Base-by-base conservation (phyloP, 2,329 filamentous ascomycete species). In the Sclerotinia minor region DNA sequence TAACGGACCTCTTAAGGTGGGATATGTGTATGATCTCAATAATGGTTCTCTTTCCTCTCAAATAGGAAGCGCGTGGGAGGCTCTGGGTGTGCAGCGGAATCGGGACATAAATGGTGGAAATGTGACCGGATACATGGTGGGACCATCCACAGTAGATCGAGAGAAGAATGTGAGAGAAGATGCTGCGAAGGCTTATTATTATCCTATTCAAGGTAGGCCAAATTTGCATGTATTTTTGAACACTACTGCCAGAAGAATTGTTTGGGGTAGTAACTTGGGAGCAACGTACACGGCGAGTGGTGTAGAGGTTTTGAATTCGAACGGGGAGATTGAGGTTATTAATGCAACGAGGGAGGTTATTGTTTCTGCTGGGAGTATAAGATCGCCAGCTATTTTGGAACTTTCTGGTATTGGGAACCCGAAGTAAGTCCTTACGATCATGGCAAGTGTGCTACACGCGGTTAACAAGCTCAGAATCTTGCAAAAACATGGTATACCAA, bases 271-370 rank as follows among this genome's bases (percentile, higher is more conserved):
- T 45, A 65, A 67, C 61, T 45, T 69, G 58, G 49, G 54, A 35
- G 57, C 45, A 15, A 38, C 63, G 5, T 41, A 45, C 44, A 54
- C 96, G 76, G 68, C 69, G 3, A 64, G 64, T 24, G 73, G 72
- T 11, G 73, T 76, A n/a, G 71, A 76, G 64, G 65, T 76, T 13
- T 52, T 54, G 5, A 41, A 59, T 24, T 49, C 55, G 9, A 63
- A 69, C 35, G 69, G 69, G 1, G 68, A 67, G n/a, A 50, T 65
- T 3, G 45, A 70, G 41, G 70, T 47, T 11, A 70, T 77, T 2
- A 69, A 69, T 9, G 75, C 74, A 5, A 70, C 47, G 35, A 74
- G 73, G 53, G 77, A 77, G 49, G 76, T 78, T 8, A 73, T 78
- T 55, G 55, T 78, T 15, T 72, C 72, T 32, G 74, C 75, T 21